A percentile compares a stretch with the other conserved stretches of the same genome.
phyloP scores from a whole-genome alignment of 1,284 basidiomycete species.

The Rhodotorula glutinis region DNA sequence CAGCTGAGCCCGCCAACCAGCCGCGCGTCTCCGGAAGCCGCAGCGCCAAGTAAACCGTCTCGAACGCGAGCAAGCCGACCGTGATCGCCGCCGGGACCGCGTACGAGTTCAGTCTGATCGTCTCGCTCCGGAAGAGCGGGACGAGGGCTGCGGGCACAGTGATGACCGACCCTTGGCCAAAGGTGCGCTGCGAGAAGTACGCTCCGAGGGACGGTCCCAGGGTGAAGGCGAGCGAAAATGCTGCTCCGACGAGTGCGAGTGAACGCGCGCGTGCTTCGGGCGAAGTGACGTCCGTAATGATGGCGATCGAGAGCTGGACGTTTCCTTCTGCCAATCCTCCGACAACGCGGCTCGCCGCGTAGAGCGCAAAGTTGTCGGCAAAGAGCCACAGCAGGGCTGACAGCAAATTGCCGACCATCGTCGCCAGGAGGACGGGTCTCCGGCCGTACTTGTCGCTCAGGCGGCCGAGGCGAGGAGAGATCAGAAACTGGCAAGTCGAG shows the following conservation, averaged over 20 bases:
- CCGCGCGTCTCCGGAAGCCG: constrained; percentile 46
- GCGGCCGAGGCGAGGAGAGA: constrained; percentile 74
- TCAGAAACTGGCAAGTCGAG: constrained; percentile 70
- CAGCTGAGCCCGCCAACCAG: constrained; percentile 1
- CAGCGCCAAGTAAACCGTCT: constrained; percentile 39
- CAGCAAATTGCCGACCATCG: constrained; percentile 86
- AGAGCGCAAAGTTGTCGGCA: constrained; percentile 73
- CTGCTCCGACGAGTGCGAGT: constrained; percentile 86
- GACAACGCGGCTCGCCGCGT: constrained; percentile 79
- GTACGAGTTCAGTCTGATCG: constrained; percentile 68
- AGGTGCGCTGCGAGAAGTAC: constrained; percentile 50
- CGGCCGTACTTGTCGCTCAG: constrained; percentile 74
- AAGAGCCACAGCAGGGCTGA: constrained; percentile 83
- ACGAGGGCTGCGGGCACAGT: constrained; percentile 5
- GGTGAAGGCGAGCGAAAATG: constrained; percentile 85
- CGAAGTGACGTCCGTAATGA: constrained; percentile 80
- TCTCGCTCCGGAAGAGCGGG: constrained; percentile 37
- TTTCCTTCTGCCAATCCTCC: constrained; percentile 57
- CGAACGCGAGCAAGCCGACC: constrained; percentile 39
- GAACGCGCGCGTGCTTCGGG: constrained; percentile 60
- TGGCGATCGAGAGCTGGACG: constrained; percentile 59
- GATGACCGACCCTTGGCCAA: constrained; percentile 39
- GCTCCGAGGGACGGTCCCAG: constrained; percentile 61
- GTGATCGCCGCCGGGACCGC: constrained; percentile 65
- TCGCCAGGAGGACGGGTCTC: constrained; percentile 69